Percentiles rank a stretch among this genome's conserved stretches.
These are phyloP conservation scores for Septoria linicola DNA, from an alignment of 2,329 filamentous ascomycete genomes.

Conservation along the genomic window DNA sequence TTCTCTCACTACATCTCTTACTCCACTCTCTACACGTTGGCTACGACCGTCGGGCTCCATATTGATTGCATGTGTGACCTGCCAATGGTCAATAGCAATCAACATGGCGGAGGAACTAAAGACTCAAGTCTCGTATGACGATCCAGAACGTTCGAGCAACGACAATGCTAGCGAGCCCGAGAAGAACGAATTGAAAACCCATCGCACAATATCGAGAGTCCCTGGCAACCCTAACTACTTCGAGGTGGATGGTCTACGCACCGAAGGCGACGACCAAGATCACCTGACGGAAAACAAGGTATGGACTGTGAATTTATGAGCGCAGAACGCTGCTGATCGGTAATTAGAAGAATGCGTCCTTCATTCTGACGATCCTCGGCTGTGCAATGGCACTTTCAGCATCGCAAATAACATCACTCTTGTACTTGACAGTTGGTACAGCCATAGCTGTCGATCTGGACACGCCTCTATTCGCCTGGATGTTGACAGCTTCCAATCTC, in stretches of 20 bases:
- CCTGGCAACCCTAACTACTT: slow-evolving; percentile 9
- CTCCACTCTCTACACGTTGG: too few relatives aligned
- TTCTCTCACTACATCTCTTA: too few relatives aligned
- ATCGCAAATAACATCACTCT: too few relatives aligned
- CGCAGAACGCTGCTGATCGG: not conserved
- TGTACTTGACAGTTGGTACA: too few relatives aligned
- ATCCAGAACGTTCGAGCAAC: not conserved
- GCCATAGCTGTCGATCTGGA: too few relatives aligned
- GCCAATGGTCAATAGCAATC: too few relatives aligned
- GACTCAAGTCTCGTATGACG: not conserved
- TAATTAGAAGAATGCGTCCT: not conserved
- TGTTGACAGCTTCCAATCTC: too few relatives aligned
- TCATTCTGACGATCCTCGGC: slow-evolving; percentile 1
- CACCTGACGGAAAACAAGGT: not conserved
- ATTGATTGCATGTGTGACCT: too few relatives aligned
- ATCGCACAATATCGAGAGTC: slow-evolving; percentile 3
- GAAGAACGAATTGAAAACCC: slow-evolving; percentile 1
- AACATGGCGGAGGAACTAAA: too few relatives aligned
- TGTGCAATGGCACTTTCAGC: too few relatives aligned
- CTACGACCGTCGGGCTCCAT: too few relatives aligned
- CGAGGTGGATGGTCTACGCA: slow-evolving; percentile 1
- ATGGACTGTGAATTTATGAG: not conserved
- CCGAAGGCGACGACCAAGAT: slow-evolving; percentile 2
- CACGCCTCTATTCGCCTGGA: too few relatives aligned
- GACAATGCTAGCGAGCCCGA: slow-evolving; percentile 1